Base-by-base conservation (phyloP, 495 filamentous ascomycete genomes). In the Aspergillus mulundensis region DNA sequence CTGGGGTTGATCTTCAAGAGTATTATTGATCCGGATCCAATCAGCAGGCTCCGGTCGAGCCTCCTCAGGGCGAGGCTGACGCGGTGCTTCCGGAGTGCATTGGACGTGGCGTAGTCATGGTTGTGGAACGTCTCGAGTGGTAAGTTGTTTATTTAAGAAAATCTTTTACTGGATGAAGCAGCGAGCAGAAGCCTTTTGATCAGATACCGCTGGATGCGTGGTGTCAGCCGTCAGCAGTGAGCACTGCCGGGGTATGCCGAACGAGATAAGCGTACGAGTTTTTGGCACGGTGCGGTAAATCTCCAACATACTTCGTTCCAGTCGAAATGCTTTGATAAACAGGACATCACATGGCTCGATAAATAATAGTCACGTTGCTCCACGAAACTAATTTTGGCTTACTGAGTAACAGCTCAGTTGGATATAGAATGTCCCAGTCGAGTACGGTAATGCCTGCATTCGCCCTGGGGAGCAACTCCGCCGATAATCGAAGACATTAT, bases 201-300 rank as follows among this genome's bases (percentile, higher is more conserved):
- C 45, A 10, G 25, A 18, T 23, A 18, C 15, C 15, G 23, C 15
- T 25, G 48, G 12, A 34, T 25, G 45, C 21, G 7, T 48, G 28
- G 16, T 12, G 28, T 32, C 5, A 23, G 20, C 20, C 5, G 32
- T 28, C 32, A 36, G 28, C 28, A 30, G 32, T 36, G 5, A 36
- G 32, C 32, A 15, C 19, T 50, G 34, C 34, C 48, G 34, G 20
- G 32, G 34, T 34, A 50, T 34, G 48, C 48, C 48, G 48, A 50
- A 25, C 34, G 34, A 40, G 34, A 24, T 20, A 20, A 30, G 12
- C 32, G 32, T 36, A 14, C 30, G 5, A 34, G 5, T 0, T 21
- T n/a, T 44, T 19, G 11, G 18, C 11, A 21, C 43, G 43, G 43
- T 46, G 43, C 20, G 23, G 16, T 7, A 30, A 30, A 44, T 11